Evolutionary conservation across 352 stramenopile species (phyloP).

Genomic region (Globisporangium barbulae): DNA sequence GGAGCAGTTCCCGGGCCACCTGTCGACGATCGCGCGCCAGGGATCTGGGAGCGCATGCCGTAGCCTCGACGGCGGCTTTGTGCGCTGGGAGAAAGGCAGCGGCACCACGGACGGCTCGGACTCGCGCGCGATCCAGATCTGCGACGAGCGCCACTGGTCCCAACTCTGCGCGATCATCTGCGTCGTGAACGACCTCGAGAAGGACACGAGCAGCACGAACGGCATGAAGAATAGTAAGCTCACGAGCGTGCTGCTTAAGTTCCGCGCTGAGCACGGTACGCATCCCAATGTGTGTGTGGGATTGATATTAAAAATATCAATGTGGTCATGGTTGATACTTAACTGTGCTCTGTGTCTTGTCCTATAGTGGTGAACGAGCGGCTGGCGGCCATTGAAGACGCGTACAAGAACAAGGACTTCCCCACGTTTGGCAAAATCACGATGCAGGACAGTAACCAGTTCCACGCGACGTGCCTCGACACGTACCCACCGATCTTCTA

Average conservation of each 20-base stretch:
- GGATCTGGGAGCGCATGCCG: constrained; percentile 95
- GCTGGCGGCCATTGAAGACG: constrained; percentile 87
- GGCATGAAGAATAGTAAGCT: constrained; percentile 95
- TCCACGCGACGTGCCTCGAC: constrained; percentile 97
- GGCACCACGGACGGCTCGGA: constrained; percentile 77
- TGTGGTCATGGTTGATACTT: neutral
- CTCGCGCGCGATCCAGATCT: constrained; percentile 65
- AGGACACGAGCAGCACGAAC: constrained; percentile 95
- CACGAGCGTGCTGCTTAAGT: constrained; percentile 90
- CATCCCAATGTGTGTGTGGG: neutral
- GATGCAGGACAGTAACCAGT: constrained; percentile 98
- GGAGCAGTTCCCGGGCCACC: constrained; percentile 89
- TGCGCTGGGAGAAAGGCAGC: constrained; percentile 93
- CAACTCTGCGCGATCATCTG: constrained; percentile 94
- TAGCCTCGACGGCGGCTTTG: constrained; percentile 96
- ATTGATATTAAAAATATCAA: no score
- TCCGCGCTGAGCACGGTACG: constrained; percentile 61
- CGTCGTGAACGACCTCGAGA: constrained; percentile 95
- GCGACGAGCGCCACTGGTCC: constrained; percentile 91
- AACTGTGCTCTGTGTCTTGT: neutral
- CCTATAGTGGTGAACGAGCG: constrained; percentile 74
- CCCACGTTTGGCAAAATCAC: constrained; percentile 93
- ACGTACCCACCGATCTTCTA: constrained; percentile 99
- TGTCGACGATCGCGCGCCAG: constrained; percentile 91
- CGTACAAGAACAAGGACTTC: constrained; percentile 93